Conservation (phyloP, 495 filamentous ascomycete species). For the Xylona heveae region DNA sequence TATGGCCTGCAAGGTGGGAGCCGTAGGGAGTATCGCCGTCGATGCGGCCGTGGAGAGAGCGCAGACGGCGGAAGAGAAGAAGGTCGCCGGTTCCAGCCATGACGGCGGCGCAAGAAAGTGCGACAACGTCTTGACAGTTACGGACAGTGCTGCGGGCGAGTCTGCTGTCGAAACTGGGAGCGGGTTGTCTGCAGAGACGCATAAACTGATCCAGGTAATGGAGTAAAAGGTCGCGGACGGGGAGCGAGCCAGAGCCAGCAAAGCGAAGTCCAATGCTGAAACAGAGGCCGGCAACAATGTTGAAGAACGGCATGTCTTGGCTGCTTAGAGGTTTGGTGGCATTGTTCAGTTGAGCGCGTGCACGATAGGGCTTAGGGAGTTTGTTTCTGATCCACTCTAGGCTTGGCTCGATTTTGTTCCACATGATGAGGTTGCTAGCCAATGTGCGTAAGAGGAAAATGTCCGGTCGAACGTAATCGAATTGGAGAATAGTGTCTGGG, state of each 20-base stretch:
- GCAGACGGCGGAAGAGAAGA: slow-evolving; percentile 66
- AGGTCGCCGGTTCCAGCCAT: slow-evolving; percentile 95
- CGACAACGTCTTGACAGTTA: slow-evolving; percentile 75
- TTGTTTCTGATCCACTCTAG: slow-evolving; percentile 53
- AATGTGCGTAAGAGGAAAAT: slow-evolving; percentile 77
- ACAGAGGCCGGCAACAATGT: slow-evolving; percentile 76
- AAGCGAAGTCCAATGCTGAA: slow-evolving; percentile 67
- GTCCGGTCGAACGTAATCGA: slow-evolving; percentile 88
- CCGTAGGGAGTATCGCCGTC: slow-evolving; percentile 74
- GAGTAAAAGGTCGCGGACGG: slow-evolving; percentile 60
- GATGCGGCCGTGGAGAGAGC: slow-evolving; percentile 71
- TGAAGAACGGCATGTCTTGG: slow-evolving; percentile 76
- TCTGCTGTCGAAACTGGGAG: slow-evolving; percentile 56
- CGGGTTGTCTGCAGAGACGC: slow-evolving; percentile 45
- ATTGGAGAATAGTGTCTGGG: slow-evolving; percentile 70
- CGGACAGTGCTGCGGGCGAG: slow-evolving; percentile 60
- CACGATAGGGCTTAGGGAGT: slow-evolving; percentile 44
- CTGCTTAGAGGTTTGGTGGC: slow-evolving; percentile 39
- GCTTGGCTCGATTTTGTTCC: slow-evolving; percentile 55
- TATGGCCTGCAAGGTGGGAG: slow-evolving; percentile 78
- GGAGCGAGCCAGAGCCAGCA: slow-evolving; percentile 55
- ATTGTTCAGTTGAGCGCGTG: slow-evolving; percentile 26
- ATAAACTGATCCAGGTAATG: slow-evolving; percentile 77
- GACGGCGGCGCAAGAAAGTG: slow-evolving; percentile 61
- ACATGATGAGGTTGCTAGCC: slow-evolving; percentile 84